Evolutionary conservation across 331 rosid genomes (phyloP).

Genomic region (Quercus tomentella): DNA sequence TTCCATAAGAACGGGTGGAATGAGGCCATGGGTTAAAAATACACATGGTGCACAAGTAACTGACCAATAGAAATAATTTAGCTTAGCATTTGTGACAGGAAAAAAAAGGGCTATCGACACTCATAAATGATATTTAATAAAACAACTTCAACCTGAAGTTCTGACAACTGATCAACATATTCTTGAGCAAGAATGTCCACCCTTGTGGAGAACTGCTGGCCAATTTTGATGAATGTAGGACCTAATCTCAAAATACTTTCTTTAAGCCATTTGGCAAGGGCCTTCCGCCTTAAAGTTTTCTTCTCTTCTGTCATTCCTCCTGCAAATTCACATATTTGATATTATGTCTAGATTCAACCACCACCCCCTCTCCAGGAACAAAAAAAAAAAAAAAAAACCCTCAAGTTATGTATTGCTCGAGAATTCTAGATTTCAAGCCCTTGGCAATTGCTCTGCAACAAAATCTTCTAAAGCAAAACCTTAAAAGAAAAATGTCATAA

Average conservation of each 20-base stretch:
- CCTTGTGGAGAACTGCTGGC: slow-evolving; percentile 99
- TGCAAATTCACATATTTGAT: slow-evolving; percentile 26
- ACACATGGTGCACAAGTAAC: too few relatives aligned
- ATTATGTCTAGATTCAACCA: not conserved
- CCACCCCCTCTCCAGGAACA: not conserved
- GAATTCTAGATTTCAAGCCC: not conserved
- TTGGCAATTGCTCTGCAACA: not conserved
- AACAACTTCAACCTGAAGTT: slow-evolving; percentile 75
- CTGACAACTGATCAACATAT: slow-evolving; percentile 90
- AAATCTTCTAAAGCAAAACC: not conserved
- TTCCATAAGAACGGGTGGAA: too few relatives aligned
- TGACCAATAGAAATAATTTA: too few relatives aligned
- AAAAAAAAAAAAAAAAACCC: not conserved
- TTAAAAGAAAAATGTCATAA: not conserved
- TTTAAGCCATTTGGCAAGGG: slow-evolving; percentile 90
- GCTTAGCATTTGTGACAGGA: not conserved
- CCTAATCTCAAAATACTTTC: slow-evolving; percentile 87
- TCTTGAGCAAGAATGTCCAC: slow-evolving; percentile 99
- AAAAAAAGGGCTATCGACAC: not conserved
- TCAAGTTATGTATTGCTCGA: not conserved
- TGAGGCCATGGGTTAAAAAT: too few relatives aligned
- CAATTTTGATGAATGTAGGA: slow-evolving; percentile 97
- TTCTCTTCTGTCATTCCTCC: slow-evolving; percentile 94
- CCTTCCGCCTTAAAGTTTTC: slow-evolving; percentile 65
- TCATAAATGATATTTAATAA: not conserved